These are phyloP conservation scores for Solanum aculeatissimum DNA, from an alignment of 305 asterid genomes.

Conservation along the genomic window DNA sequence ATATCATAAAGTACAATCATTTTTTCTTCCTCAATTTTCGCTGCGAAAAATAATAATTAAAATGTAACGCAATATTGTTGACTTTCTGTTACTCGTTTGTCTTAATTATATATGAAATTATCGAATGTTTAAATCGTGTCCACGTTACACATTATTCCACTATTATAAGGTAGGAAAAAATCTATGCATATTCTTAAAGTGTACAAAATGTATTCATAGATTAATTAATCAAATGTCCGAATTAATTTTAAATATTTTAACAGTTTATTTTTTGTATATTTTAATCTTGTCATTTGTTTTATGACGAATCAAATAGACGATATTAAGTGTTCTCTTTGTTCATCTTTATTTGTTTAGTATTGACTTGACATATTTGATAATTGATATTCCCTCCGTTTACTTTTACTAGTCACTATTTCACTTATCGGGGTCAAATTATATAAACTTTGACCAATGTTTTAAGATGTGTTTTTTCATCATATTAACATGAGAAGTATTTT, in stretches of 20 bases:
- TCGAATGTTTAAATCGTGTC: background rate
- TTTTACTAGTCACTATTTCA: no score
- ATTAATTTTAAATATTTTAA: background rate
- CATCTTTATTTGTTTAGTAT: no score
- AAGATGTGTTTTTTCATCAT: no score
- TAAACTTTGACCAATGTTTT: no score
- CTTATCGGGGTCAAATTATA: no score
- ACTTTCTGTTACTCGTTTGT: background rate
- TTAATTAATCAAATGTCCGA: background rate
- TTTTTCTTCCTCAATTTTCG: background rate
- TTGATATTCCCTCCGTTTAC: no score
- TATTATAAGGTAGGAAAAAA: background rate
- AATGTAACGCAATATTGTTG: background rate
- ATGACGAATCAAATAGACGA: background rate
- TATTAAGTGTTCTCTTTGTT: no score
- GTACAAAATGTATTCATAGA: background rate
- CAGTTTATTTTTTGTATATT: background rate
- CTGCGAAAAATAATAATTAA: background rate
- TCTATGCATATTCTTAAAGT: background rate
- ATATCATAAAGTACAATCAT: background rate
- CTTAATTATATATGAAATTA: background rate
- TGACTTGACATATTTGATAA: background rate
- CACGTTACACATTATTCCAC: background rate
- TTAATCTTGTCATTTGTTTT: background rate
- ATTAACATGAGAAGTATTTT: no score